Conservation (phyloP, 1,284 basidiomycete genomes). For the Veloporphyrellus conicus region DNA sequence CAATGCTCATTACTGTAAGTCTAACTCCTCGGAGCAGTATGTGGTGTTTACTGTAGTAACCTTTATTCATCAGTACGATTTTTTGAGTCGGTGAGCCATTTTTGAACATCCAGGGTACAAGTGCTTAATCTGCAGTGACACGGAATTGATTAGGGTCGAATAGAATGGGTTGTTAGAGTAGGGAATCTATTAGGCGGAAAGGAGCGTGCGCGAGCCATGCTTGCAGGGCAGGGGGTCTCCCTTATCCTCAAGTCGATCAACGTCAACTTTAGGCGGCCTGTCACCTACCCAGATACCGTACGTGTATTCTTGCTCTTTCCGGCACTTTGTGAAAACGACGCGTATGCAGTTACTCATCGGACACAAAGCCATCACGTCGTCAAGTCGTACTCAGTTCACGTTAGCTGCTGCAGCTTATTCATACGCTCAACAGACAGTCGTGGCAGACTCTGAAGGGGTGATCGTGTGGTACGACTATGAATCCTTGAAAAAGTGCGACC, state of each 20-base stretch:
- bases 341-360: conserved; percentile 54
- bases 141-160: conserved; percentile 49
- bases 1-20: conserved; percentile 64
- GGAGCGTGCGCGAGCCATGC: conserved; percentile 48
- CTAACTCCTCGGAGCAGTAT: neutral
- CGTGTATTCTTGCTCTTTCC: conserved; percentile 19
- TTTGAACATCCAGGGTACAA: neutral
- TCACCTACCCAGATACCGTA: conserved; percentile 69
- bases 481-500: conserved; percentile 56
- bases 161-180: conserved; percentile 57
- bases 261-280: conserved; percentile 61
- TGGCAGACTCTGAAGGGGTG: conserved; percentile 58
- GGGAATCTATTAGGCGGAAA: conserved; percentile 58
- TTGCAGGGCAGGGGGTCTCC: conserved; percentile 58
- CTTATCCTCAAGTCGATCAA: conserved; percentile 69
- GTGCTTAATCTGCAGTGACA: neutral
- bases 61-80: conserved; percentile 46
- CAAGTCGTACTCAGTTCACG: conserved; percentile 43
- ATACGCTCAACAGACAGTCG: conserved; percentile 54
- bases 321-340: conserved; percentile 1
- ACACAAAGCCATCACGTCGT: conserved; percentile 39
- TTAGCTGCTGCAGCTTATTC: conserved; percentile 58
- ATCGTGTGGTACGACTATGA: conserved; percentile 78
- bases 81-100: conserved; percentile 55
- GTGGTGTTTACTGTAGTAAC: neutral